Conservation (phyloP, 257 asterid genomes). For the Fraxinus pennsylvanica region DNA sequence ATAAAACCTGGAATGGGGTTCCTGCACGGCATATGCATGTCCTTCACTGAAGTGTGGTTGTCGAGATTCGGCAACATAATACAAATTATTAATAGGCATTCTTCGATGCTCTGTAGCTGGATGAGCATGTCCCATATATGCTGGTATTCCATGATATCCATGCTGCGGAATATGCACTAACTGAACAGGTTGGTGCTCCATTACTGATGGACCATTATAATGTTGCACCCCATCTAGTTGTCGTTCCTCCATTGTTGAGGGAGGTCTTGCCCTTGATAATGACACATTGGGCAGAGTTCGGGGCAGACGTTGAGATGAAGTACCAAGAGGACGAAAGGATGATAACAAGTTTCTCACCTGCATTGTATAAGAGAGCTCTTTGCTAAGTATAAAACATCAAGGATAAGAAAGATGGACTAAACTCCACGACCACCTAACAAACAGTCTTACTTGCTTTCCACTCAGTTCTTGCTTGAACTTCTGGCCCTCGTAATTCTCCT, state of each 20-base stretch:
- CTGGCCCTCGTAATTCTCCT: conserved; percentile 55
- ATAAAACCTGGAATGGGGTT: conserved; percentile 46
- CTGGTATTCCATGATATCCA: conserved; percentile 35
- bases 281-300: conserved; percentile 30
- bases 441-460: conserved; percentile 53
- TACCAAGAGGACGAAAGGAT: conserved; percentile 49
- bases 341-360: conserved; percentile 60
- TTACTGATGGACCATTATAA: conserved; percentile 25
- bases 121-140: conserved; percentile 27
- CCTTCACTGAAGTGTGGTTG: conserved; percentile 22
- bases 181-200: conserved; percentile 27
- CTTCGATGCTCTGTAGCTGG: conserved; percentile 34
- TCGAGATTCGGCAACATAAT: conserved; percentile 33
- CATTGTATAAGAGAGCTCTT: conserved; percentile 7
- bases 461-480: conserved; percentile 77
- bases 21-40: conserved; percentile 26
- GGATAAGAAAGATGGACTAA: conserved; percentile 13
- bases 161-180: conserved; percentile 29
- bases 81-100: conserved; percentile 23
- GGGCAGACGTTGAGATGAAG: conserved; percentile 28
- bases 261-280: conserved; percentile 29
- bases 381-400: conserved; percentile 10
- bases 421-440: conserved; percentile 14
- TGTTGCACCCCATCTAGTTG: conserved; percentile 30
- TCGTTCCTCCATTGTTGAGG: conserved; percentile 32